Percentiles rank a stretch among this genome's conserved stretches.
phyloP scores from a whole-genome alignment of 2,329 filamentous ascomycete genomes.

The Cryphonectria radicalis region DNA sequence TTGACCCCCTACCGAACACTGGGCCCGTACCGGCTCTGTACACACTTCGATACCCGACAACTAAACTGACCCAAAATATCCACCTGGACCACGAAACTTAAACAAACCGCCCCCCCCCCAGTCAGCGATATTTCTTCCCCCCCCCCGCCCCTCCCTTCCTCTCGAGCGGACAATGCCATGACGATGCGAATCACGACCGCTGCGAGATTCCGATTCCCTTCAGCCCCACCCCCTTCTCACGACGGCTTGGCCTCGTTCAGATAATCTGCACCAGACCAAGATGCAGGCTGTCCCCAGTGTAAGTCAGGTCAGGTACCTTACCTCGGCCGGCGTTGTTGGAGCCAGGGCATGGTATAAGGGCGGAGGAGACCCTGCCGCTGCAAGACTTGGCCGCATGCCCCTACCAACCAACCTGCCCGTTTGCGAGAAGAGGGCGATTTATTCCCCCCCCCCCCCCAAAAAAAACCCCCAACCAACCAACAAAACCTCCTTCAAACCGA shows the following conservation, averaged over 20 bases:
- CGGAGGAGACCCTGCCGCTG: background rate
- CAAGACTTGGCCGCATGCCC: constrained; percentile 6
- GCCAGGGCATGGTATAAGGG: background rate
- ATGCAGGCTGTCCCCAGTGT: constrained; percentile 51
- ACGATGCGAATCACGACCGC: constrained; percentile 44
- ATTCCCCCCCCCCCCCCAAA: background rate
- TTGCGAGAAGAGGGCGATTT: background rate
- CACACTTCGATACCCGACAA: too few species aligned
- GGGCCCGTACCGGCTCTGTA: too few species aligned
- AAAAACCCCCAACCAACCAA: too few species aligned
- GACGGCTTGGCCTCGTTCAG: constrained; percentile 38
- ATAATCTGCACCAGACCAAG: constrained; percentile 38
- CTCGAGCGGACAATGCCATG: constrained; percentile 38
- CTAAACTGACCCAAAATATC: too few species aligned
- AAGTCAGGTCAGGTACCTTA: constrained; percentile 39
- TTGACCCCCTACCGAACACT: too few species aligned
- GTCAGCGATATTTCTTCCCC: background rate
- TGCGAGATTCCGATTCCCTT: constrained; percentile 39
- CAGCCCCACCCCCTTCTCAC: constrained; percentile 36
- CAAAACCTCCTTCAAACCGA: background rate
- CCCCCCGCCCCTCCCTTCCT: background rate
- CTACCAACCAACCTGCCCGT: background rate
- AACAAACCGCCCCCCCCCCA: constrained; percentile 1
- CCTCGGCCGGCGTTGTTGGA: background rate
- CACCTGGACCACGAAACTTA: too few species aligned